phyloP scores from a whole-genome alignment of 2,329 filamentous ascomycete species.

The Trichoderma gracile region DNA sequence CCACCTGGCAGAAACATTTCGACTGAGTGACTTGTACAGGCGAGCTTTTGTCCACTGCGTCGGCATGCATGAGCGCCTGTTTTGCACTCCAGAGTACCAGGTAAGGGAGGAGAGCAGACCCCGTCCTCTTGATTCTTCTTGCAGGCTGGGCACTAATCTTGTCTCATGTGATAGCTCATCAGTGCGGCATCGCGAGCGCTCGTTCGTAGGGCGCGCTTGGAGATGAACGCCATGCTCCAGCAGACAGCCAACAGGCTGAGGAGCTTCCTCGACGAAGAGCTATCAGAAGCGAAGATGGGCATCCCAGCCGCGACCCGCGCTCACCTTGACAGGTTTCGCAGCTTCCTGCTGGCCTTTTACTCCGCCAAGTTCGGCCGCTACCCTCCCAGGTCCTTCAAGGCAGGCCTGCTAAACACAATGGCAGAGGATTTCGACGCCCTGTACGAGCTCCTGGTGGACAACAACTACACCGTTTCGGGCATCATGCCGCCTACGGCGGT shows the following conservation, averaged over 20 bases:
- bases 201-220: conserved; percentile 61
- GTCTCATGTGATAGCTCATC: conserved; percentile 43
- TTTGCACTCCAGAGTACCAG: conserved; percentile 59
- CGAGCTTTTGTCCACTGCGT: conserved; percentile 76
- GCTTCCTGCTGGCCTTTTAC: conserved; percentile 68
- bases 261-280: conserved; percentile 70
- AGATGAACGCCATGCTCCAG: conserved; percentile 65
- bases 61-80: conserved; percentile 68
- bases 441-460: conserved; percentile 71
- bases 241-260: conserved; percentile 59
- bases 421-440: conserved; percentile 68
- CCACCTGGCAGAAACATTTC: conserved; percentile 66
- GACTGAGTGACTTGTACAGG: conserved; percentile 65
- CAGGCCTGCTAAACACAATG: conserved; percentile 59
- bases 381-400: conserved; percentile 56
- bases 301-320: conserved; percentile 60
- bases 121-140: not conserved
- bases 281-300: conserved; percentile 66
- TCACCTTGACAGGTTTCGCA: conserved; percentile 72
- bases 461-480: conserved; percentile 50
- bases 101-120: conserved; percentile 43
- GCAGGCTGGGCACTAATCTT: not conserved
- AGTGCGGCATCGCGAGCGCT: conserved; percentile 61
- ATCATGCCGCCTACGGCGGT: conserved; percentile 56
- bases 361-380: conserved; percentile 69